Evolutionary conservation across 352 stramenopile species (phyloP), one percentile per base, ranked within the genome.

Genomic region (Globisporangium cylindrosporum): DNA sequence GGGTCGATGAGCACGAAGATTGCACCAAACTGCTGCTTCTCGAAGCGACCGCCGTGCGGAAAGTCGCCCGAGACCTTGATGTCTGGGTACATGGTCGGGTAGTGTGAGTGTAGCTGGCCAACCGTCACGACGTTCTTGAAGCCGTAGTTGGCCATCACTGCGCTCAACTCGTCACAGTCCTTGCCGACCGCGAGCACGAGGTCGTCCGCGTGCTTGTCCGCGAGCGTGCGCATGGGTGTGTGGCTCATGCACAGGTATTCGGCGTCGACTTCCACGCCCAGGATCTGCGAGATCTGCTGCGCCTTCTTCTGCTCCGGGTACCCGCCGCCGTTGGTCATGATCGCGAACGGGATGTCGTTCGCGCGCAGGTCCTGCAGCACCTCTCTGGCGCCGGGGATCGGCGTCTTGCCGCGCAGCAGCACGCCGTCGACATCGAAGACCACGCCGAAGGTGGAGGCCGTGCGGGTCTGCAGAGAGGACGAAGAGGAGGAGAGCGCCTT

Each of bases 271-370:
- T 81, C 71, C 3, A 78, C 75, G 22, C 82, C 83, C 18, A 94
- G 51, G 62, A 93, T 91, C 60, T 84, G 49, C 38, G 86, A 86
- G 32, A 95, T 78, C 70, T 93, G 82, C 34, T 67, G 64, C 43
- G 88, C 85, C 68, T 94, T 95, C 63, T 82, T 91, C n/a, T 76
- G 70, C 66, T 95, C 88, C 2, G 74, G 71, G 73, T 92, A 92
- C n/a, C 88, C 88, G 46, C 88, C 88, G 58, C 86, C 88, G 60
- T 95, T 95, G 56, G 88, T 95, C 88, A 95, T 93, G 72, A 95
- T 92, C 49, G 85, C 84, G 59, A 86, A 93, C 68, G 88, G 88
- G 56, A 86, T 86, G 48, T 85, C 66, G 48, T 78, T 76, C 43
- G 76, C 72, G 46, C 84, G 57, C 46, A 95, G 75, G 38, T 91